These are phyloP conservation scores for Trichoderma breve DNA, from an alignment of 2,329 filamentous ascomycete genomes.

Conservation along the genomic window DNA sequence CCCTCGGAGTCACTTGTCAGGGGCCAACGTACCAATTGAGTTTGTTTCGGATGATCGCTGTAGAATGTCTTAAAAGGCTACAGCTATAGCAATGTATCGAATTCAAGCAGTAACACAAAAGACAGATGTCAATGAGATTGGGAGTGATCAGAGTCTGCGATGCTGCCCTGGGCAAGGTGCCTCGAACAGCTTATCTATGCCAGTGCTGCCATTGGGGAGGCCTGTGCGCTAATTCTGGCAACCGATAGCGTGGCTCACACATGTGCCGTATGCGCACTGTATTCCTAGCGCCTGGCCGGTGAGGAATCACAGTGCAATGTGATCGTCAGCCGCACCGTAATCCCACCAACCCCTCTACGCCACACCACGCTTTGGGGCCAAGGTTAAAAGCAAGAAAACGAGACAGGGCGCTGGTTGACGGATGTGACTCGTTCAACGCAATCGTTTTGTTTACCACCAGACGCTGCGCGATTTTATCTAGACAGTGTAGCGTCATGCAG, in stretches of 20 bases:
- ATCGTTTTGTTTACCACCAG: not conserved
- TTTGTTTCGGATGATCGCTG: not conserved
- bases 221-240: conserved; percentile 14
- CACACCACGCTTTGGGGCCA: conserved; percentile 2
- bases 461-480: not conserved
- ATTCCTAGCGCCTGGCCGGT: not conserved
- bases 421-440: not conserved
- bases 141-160: not conserved
- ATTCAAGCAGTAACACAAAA: not conserved
- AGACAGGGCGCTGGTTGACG: not conserved
- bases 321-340: conserved; percentile 14
- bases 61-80: not conserved
- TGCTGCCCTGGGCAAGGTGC: not conserved
- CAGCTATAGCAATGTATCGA: not conserved
- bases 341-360: conserved; percentile 17
- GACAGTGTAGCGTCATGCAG: not conserved
- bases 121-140: not conserved
- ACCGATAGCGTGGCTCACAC: not conserved
- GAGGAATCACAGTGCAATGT: not conserved
- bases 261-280: not conserved
- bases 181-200: conserved; percentile 20
- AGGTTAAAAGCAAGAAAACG: not conserved
- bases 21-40: conserved; percentile 9
- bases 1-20: not conserved
- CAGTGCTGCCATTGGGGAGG: conserved; percentile 12